Evolutionary conservation across 352 stramenopile species (phyloP).

Genomic region (Halophytophthora polymorphica): DNA sequence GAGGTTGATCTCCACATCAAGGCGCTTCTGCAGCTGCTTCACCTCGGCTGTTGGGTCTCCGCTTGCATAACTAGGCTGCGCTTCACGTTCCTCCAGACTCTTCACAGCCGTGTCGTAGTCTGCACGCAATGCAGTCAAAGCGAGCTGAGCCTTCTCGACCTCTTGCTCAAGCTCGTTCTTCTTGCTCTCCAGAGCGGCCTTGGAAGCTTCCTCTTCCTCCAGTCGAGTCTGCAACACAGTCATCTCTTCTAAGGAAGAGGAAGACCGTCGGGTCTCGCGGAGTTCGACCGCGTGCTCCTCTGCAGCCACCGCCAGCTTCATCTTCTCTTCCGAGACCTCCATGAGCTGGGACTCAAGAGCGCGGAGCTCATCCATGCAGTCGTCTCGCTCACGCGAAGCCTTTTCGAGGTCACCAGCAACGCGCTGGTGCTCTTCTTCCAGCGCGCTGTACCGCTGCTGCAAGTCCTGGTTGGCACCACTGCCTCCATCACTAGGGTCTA

Average conservation of each 20-base stretch:
- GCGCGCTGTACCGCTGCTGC: conserved; percentile 6
- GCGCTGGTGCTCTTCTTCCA: conserved; percentile 21
- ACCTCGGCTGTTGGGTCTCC: conserved; percentile 5
- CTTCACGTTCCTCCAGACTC: conserved; percentile 8
- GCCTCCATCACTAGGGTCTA: conserved; percentile 1
- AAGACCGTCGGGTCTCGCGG: conserved; percentile 13
- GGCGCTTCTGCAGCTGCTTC: conserved; percentile 29
- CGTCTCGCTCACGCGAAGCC: conserved; percentile 27
- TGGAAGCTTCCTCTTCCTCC: conserved; percentile 11
- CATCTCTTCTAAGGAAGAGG: conserved; percentile 13
- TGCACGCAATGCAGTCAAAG: conserved; percentile 18
- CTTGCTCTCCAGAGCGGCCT: conserved; percentile 14
- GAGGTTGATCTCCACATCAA: conserved; percentile 36
- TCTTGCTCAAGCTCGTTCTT: conserved; percentile 24
- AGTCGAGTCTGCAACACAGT: conserved; percentile 11
- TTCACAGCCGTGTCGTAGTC: conserved; percentile 11
- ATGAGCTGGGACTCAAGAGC: conserved; percentile 47
- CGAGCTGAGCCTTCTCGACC: conserved; percentile 9
- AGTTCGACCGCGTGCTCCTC: conserved; percentile 7
- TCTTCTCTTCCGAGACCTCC: conserved; percentile 49
- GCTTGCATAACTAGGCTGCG: background rate
- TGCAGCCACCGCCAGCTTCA: conserved; percentile 12
- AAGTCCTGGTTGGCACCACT: background rate
- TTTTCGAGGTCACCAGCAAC: conserved; percentile 28
- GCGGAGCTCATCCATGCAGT: conserved; percentile 44